Conservation (phyloP, 805 yeast genomes). For the Suhomyces vadensis region DNA sequence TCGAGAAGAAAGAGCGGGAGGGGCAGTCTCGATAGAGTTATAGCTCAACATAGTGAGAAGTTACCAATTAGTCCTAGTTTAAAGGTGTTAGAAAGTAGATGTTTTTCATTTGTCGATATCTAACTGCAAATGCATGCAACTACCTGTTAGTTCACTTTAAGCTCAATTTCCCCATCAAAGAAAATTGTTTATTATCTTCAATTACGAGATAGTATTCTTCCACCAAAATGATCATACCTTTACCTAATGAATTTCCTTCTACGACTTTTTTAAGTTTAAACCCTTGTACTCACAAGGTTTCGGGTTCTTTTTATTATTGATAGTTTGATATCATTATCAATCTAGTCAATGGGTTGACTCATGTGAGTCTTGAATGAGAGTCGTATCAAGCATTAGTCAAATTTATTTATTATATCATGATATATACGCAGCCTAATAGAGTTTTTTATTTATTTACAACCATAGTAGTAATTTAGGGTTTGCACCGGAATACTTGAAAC, state of each 20-base stretch:
- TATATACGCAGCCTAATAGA: neutral
- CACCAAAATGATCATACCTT: neutral
- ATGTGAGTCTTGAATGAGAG: neutral
- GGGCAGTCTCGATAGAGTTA: constrained; percentile 1
- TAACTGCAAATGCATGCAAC: neutral
- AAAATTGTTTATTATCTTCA: too few species aligned
- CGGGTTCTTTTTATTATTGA: neutral
- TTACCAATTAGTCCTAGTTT: constrained; percentile 31
- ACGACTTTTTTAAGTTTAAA: neutral
- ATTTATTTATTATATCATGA: neutral
- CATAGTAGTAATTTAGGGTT: too few species aligned
- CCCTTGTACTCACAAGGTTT: neutral
- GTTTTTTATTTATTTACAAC: neutral
- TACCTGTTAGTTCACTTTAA: neutral
- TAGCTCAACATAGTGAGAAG: constrained; percentile 9
- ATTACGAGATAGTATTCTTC: too few species aligned
- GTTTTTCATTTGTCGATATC: constrained; percentile 25
- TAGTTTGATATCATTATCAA: neutral
- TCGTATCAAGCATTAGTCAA: neutral
- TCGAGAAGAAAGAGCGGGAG: neutral
- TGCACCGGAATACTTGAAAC: too few species aligned
- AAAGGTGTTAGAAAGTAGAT: constrained; percentile 34
- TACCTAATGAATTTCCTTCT: neutral
- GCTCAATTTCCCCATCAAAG: too few species aligned
- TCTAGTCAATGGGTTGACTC: neutral